phyloP scores from a whole-genome alignment of 768 basidiomycete genomes.

The Pleurotus sapidus region DNA sequence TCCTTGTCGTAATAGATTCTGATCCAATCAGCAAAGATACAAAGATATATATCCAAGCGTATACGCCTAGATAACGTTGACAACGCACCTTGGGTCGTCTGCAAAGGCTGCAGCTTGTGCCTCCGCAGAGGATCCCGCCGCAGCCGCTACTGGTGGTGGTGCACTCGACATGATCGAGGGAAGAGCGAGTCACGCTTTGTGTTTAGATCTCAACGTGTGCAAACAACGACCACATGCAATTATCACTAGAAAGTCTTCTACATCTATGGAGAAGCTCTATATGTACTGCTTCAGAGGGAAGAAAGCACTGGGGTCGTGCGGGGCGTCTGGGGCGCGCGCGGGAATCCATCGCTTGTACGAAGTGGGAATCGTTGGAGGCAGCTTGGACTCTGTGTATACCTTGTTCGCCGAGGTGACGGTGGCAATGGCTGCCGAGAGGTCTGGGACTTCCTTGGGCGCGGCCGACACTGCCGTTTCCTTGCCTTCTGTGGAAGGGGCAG shows the following conservation, averaged over 20 bases:
- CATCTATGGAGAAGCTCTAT: constrained; percentile 18
- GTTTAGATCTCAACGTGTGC: constrained; percentile 27
- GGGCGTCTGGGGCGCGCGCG: constrained; percentile 68
- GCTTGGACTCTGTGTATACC: constrained; percentile 56
- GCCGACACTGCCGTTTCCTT: constrained; percentile 40
- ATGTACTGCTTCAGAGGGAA: constrained; percentile 79
- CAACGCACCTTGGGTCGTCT: constrained; percentile 63
- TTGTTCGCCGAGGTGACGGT: constrained; percentile 55
- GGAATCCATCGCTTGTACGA: constrained; percentile 75
- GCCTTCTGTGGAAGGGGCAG: constrained; percentile 42
- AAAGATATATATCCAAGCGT: not conserved
- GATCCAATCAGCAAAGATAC: constrained; percentile 15
- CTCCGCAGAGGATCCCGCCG: constrained; percentile 52
- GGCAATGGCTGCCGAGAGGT: constrained; percentile 72
- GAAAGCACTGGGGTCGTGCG: constrained; percentile 78
- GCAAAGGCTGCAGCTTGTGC: constrained; percentile 69
- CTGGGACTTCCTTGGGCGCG: constrained; percentile 41
- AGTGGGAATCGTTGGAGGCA: constrained; percentile 75
- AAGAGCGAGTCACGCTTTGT: constrained; percentile 31
- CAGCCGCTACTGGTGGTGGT: constrained; percentile 43
- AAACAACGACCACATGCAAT: not conserved
- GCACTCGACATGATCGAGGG: constrained; percentile 35
- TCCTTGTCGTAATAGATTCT: constrained; percentile 78
- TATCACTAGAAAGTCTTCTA: not conserved
- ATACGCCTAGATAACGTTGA: constrained; percentile 8